Evolutionary conservation across 257 asterid genomes (phyloP), one percentile per base, ranked within the genome.

Genomic region (Coffea canephora): DNA sequence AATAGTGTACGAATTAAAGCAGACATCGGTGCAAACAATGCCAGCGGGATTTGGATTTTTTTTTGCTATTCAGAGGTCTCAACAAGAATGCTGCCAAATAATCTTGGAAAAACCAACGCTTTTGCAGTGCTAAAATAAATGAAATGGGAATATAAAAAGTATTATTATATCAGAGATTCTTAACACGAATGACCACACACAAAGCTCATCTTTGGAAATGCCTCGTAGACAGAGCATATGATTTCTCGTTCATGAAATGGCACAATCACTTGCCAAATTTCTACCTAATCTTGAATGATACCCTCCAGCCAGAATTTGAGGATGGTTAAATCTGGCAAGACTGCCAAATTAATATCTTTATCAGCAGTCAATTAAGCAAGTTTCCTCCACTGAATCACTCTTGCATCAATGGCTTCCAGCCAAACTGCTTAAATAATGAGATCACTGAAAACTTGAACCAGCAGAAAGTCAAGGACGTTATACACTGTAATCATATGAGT

Each of bases 161-260:
- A 82, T 66, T 27, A 27, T 27, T 27, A 27, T 70, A 65, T 34
- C 76, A 79, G 15, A 12, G 81, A 83, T 86, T 80, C 83, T 85
- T 76, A 59, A 62, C 73, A 71, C 73, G 83, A 77, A 84, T 68
- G 77, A 77, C 80, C 41, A 41, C 70, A 79, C 87, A 79, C 50
- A 23, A 46, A 75, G 71, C 79, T 71, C 69, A 79, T 84, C 74
- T 45, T 50, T 67, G 52, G 85, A 66, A 84, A 83, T 80, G 83
- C 84, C 87, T 83, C 79, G 85, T 80, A 23, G 46, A 69, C 52
- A 8, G 57, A 82, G 75, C 71, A 31, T 50, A 36, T 68, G 52
- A 15, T 62, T 72, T 73, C 50, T 49, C 16, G 16, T 31, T 59
- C 54, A 49, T 69, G 69, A 64, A 41, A 73, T 65, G 75, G 6